Percentiles rank a stretch among this genome's conserved stretches.
phyloP scores from a whole-genome alignment of 345 rosid species.

The Noccaea caerulescens region DNA sequence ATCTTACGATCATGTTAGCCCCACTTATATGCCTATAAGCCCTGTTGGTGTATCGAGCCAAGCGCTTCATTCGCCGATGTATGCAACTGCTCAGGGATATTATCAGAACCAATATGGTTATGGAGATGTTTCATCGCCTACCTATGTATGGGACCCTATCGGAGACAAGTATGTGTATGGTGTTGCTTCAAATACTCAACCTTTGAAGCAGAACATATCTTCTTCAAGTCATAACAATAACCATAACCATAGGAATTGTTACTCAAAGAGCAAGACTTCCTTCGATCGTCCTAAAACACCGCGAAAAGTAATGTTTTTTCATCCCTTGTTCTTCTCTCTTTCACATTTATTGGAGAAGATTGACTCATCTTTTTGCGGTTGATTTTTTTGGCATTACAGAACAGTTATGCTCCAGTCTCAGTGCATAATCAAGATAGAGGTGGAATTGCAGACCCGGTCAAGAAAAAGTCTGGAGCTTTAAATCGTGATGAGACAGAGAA shows the following conservation, averaged over 20 bases:
- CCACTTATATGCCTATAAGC: slow-evolving; percentile 46
- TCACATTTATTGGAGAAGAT: background rate
- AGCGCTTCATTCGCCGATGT: slow-evolving; percentile 45
- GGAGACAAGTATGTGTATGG: slow-evolving; percentile 44
- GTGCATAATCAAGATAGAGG: slow-evolving; percentile 50
- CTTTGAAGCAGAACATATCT: slow-evolving; percentile 45
- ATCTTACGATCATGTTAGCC: slow-evolving; percentile 44
- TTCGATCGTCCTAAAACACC: slow-evolving; percentile 47
- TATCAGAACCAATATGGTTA: slow-evolving; percentile 45
- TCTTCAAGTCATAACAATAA: slow-evolving; percentile 46
- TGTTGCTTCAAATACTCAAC: slow-evolving; percentile 46
- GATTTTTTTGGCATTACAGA: slow-evolving; percentile 33
- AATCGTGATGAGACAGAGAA: slow-evolving; percentile 49
- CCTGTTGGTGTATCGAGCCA: slow-evolving; percentile 44
- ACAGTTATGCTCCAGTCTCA: slow-evolving; percentile 41
- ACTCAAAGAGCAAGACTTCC: slow-evolving; percentile 44
- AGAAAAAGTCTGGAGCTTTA: slow-evolving; percentile 41
- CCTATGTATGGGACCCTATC: slow-evolving; percentile 47
- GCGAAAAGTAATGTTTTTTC: slow-evolving; percentile 44
- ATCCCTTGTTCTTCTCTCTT: slow-evolving; percentile 13
- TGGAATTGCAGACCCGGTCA: slow-evolving; percentile 29
- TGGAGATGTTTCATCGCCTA: slow-evolving; percentile 48
- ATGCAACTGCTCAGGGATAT: slow-evolving; percentile 49
- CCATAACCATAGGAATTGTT: slow-evolving; percentile 38
- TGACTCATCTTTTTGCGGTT: slow-evolving; percentile 8